Evolutionary conservation across 2,329 filamentous ascomycete species (phyloP).

Genomic region (Podosphaera xanthii): DNA sequence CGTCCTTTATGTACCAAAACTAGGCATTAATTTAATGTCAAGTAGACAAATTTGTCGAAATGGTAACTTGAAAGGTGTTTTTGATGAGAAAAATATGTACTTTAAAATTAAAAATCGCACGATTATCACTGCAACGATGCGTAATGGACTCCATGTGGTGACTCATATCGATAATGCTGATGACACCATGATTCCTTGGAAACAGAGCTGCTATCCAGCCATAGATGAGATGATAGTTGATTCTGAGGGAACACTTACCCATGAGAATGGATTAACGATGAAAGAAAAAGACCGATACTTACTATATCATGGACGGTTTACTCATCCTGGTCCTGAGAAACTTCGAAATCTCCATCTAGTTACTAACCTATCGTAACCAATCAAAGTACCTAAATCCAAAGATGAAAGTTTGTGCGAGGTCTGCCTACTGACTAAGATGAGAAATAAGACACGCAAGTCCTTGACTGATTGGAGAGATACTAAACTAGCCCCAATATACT

Average conservation of each 20-base stretch:
- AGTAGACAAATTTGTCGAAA: neutral
- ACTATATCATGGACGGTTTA: neutral
- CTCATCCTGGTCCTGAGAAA: neutral
- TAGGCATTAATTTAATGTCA: neutral
- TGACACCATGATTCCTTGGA: no score
- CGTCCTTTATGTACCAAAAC: neutral
- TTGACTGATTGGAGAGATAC: no score
- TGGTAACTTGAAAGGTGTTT: neutral
- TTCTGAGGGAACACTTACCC: no score
- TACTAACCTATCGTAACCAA: neutral
- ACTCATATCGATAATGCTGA: no score
- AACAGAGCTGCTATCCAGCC: no score
- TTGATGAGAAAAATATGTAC: neutral
- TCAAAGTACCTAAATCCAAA: neutral
- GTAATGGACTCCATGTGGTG: no score
- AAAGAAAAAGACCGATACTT: neutral
- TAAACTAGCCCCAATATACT: no score
- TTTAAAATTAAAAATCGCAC: neutral
- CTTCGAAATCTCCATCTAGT: neutral
- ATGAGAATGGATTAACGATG: no score
- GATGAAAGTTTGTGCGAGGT: neutral
- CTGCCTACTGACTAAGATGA: neutral
- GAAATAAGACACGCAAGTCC: no score
- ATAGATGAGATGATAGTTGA: no score
- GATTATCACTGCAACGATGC: neutral